Evolutionary conservation across 2,329 filamentous ascomycete species (phyloP), one percentile per base, ranked within the genome.

Genomic region (Didymella exigua): DNA sequence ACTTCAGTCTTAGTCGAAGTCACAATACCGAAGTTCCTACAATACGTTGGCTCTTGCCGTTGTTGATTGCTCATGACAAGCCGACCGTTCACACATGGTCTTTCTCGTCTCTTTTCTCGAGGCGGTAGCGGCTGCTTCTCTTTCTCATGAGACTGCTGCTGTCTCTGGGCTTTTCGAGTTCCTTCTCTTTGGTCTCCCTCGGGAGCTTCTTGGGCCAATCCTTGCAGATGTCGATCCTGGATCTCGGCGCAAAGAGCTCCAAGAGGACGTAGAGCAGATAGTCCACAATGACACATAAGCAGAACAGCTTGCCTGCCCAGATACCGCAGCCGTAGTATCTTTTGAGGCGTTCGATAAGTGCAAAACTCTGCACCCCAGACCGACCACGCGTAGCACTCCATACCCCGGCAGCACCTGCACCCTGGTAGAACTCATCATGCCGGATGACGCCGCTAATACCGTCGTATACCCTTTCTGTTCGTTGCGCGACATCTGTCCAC

Each of bases 241-340:
- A 87, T 54, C 93, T 82, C 0, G 95, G 95, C 59, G 90, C 93
- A 79, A 86, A 89, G 76, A 96, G 86, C 75, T 99, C 95, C 48
- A 97, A 81, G 43, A 96, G 86, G 42, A 97, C 81, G 67, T 92
- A 96, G 47, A 99, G 83, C 43, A 99, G 77, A 68, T 96, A 99
- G 75, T 99, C 95, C 46, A 99, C 88, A 53, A 98, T 87, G 10
- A 93, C 93, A 61, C 93, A 97, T 1, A 99, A 80, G 68, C 95
- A 97, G 70, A 99, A 99, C 8, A 99, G 81, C 77, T 99, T 99
- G 30, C 95, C 95, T 0, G 95, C 95, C 95, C 95, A 99, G 44
- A 98, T 93, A 29, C 95, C 95, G 71, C 96, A 99, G 8, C 95
- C 95, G 70, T 97, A 99, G 76, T 99, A 99, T 55, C 95, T 82